Conservation (phyloP, 192 early-diverging fungal species). For the Chytriomyces hyalinus region DNA sequence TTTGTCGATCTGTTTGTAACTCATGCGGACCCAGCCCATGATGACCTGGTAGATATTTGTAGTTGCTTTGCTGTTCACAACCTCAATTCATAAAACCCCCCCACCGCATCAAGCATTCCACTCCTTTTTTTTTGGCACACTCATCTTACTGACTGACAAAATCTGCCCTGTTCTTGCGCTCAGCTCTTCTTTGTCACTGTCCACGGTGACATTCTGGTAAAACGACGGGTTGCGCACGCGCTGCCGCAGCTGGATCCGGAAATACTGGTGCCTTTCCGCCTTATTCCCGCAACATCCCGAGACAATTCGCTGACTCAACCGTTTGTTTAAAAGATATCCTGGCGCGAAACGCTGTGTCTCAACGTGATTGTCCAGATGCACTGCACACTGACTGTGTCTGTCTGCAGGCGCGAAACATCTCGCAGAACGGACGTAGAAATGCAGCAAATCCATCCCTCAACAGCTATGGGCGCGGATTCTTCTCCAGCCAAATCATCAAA, state of each 20-base stretch:
- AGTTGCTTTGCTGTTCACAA: background rate
- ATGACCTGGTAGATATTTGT: background rate
- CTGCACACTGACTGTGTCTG: conserved; percentile 87
- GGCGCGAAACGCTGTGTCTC: conserved; percentile 91
- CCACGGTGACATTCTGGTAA: conserved; percentile 81
- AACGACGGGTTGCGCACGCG: conserved; percentile 69
- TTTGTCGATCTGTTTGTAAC: conserved; percentile 2
- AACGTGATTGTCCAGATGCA: conserved; percentile 91
- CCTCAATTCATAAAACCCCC: background rate
- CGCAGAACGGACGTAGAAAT: background rate
- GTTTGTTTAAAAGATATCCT: conserved; percentile 59
- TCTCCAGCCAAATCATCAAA: conserved; percentile 13
- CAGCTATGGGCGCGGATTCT: background rate
- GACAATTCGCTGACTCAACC: background rate
- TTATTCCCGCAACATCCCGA: background rate
- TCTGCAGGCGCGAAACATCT: conserved; percentile 61
- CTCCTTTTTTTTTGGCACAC: too few relatives aligned
- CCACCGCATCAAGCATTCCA: too few relatives aligned
- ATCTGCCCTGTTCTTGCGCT: too few relatives aligned
- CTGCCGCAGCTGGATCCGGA: conserved; percentile 67
- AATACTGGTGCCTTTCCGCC: background rate
- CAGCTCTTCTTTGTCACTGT: conserved; percentile 41
- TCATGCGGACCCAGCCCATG: background rate
- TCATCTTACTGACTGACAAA: too few relatives aligned
- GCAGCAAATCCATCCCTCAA: background rate